Evolutionary conservation across 2,329 filamentous ascomycete genomes (phyloP), one percentile per base, ranked within the genome.

Genomic region (Paecilomyces niveus): DNA sequence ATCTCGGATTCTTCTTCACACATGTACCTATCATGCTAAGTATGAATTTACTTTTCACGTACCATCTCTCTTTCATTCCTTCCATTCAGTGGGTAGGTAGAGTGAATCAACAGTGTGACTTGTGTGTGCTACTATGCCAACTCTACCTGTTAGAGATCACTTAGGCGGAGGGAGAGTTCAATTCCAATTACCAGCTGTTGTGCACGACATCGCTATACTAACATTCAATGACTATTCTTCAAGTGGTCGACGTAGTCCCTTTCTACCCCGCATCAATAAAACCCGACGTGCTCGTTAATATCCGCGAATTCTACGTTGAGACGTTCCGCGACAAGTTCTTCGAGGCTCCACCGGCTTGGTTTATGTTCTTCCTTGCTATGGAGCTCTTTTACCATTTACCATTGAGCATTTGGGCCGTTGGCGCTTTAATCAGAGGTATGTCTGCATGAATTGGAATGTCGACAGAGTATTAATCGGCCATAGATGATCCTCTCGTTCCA

Each of bases 321-420:
- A 86, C 79, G 1, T 88, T 87, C 69, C 76, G 79, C 13, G 86
- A 89, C 67, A 82, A 80, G 56, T 87, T 87, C 76, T 88, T 89
- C 73, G 76, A 79, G 33, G 67, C 74, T 7, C 78, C 83, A 1
- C 85, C 85, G 45, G 69, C 76, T 3, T 89, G 83, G 81, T 89
- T 89, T 67, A 74, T 72, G 10, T 63, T 76, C 13, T 85, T 83
- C 66, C 78, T 80, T 26, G 81, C 78, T 68, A 80, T 87, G 67
- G 86, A 89, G 67, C 67, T 83, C 1, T 58, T 84, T 18, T 85
- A 83, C 66, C 86, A 89, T 69, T 70, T 85, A 0, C 86, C 86
- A 0, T 65, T 87, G 18, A 84, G 81, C 53, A 56, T 85, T 13
- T 88, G 83, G 83, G 81, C 82, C 0, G 73, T 87, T 18, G 70